A percentile compares a stretch with the other conserved stretches of the same genome.
Conservation (phyloP, 2,329 filamentous ascomycete genomes). For the Xylaria sp. region DNA sequence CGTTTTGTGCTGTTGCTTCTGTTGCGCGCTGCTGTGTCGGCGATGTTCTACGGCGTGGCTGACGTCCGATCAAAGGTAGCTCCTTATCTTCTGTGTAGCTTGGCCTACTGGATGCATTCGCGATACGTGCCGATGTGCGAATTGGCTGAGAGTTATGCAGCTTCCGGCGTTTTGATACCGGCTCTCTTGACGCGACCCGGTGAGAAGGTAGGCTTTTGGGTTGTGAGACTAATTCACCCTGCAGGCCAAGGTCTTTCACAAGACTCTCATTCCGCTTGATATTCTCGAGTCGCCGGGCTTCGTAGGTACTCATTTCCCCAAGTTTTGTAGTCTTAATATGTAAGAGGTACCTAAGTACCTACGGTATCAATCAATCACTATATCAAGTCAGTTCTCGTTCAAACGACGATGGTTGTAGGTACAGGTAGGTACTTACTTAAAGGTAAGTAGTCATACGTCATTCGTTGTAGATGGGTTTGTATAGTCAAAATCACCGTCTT, state of each 20-base stretch:
- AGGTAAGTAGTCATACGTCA: not conserved
- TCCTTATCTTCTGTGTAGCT: conserved; percentile 51
- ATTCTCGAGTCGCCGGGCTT: conserved; percentile 57
- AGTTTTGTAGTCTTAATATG: not conserved
- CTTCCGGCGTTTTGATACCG: conserved; percentile 54
- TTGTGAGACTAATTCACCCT: conserved; percentile 39
- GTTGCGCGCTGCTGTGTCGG: not conserved
- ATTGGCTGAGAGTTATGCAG: conserved; percentile 50
- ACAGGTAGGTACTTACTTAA: no score
- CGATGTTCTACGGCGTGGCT: conserved; percentile 10
- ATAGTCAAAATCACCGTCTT: not conserved
- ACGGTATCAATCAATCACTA: not conserved
- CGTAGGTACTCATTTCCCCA: conserved; percentile 51
- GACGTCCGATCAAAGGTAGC: not conserved
- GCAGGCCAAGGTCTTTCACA: conserved; percentile 58
- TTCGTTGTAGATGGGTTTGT: not conserved
- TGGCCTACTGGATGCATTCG: conserved; percentile 50
- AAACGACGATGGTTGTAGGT: no score
- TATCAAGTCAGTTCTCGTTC: not conserved
- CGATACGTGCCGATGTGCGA: conserved; percentile 59
- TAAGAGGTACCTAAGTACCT: no score
- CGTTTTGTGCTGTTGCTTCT: not conserved
- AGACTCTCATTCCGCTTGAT: conserved; percentile 61
- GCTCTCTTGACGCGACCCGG: conserved; percentile 29
- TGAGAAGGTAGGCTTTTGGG: conserved; percentile 17